phyloP scores from a whole-genome alignment of 2,329 filamentous ascomycete genomes.

The Didymella sp. region DNA sequence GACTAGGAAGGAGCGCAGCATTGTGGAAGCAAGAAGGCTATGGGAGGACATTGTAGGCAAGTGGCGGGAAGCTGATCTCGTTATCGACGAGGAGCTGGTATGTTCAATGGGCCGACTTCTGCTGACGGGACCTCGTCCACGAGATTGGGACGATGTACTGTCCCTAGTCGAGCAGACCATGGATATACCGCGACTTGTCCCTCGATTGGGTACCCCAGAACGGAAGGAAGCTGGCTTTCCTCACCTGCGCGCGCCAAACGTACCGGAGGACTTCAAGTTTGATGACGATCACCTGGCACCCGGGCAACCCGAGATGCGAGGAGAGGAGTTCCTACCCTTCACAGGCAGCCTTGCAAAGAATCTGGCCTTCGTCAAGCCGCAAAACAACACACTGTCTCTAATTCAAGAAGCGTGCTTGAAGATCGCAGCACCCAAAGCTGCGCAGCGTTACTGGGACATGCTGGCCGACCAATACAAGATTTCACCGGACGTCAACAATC shows the following conservation, averaged over 20 bases:
- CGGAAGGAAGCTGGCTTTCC: constrained; percentile 37
- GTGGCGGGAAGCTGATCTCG: constrained; percentile 74
- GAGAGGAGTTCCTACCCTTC: constrained; percentile 45
- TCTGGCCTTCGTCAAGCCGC: constrained; percentile 55
- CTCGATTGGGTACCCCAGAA: constrained; percentile 44
- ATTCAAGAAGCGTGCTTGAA: constrained; percentile 69
- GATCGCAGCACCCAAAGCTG: constrained; percentile 66
- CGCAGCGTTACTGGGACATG: constrained; percentile 78
- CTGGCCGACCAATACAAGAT: constrained; percentile 68
- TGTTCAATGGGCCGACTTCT: constrained; percentile 81
- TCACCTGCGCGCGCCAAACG: constrained; percentile 47
- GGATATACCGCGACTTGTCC: constrained; percentile 68
- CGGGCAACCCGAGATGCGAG: constrained; percentile 29
- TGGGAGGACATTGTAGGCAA: constrained; percentile 82
- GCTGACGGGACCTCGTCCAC: constrained; percentile 65
- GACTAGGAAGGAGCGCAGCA: constrained; percentile 51
- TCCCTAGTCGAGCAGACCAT: constrained; percentile 82
- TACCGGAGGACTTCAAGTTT: constrained; percentile 33
- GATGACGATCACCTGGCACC: constrained; percentile 42
- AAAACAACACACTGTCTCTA: constrained; percentile 69
- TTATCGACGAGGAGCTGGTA: constrained; percentile 79
- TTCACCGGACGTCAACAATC: constrained; percentile 74
- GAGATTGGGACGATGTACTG: constrained; percentile 75
- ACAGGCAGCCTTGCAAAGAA: constrained; percentile 35
- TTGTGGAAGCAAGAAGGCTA: constrained; percentile 73